Base-by-base conservation (phyloP, 176 grass and related monocot genomes). In the Hsuehochloa calcarea region DNA sequence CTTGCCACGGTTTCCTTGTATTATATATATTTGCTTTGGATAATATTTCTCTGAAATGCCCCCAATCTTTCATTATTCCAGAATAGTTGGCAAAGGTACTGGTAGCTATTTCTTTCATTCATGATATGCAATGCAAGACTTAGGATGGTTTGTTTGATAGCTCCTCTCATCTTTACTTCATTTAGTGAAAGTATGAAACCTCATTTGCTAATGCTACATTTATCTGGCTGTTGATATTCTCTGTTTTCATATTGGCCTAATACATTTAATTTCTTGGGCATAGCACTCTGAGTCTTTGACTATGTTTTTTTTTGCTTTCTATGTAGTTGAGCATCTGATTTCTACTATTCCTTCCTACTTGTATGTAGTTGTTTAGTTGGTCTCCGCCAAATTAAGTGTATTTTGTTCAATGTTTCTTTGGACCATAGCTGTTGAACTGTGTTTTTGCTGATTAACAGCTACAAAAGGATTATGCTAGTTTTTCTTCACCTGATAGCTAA, bases 321-420 rank as follows among this genome's bases (percentile, higher is more conserved):
- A 39, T 63, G 8, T 71, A 62, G 43, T 23, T 55, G 16, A 8
- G 45, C 22, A 62, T 78, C 41, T 20, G 34, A 51, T 82, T 43
- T 54, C 39, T 47, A 8, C 51, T 17, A 76, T 75, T 19, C 47
- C 70, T 47, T 82, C 52, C 63, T 68, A 50, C 1, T 3, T 77
- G 39, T 87, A 73, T 65, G 51, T 44, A 84, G 65, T 51, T 64
- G 43, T 40, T 88, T 83, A 77, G 40, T 78, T 78, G 37, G 20
- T 40, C 34, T 87, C 63, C 17, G 16, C 40, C 29, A 67, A 82
- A 45, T 39, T 78, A 41, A 70, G 29, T 63, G 51, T 73, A 37
- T 50, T 46, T 62, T 74, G 4, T 37, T 38, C 9, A 37, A 65
- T n/a, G 51, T 65, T 54, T 65, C 20, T 65, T n/a, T 83, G 58